A percentile compares a stretch with the other conserved stretches of the same genome.
These are phyloP conservation scores for Aspergillus quadricinctus DNA, from an alignment of 2,329 filamentous ascomycete species.

Conservation along the genomic window DNA sequence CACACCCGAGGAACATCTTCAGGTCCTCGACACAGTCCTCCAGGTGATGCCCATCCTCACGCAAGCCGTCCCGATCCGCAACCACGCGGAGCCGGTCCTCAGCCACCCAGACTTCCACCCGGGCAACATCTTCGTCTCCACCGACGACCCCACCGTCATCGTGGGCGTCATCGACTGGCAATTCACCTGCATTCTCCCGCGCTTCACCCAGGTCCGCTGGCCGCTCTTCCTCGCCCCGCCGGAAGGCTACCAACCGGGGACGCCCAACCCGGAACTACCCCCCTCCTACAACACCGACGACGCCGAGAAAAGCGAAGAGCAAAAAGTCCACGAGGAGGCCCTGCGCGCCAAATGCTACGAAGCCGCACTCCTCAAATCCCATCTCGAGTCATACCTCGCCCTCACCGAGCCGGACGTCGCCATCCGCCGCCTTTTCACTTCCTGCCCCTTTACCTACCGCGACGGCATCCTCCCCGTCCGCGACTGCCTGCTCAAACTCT, in stretches of 20 bases:
- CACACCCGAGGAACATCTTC: constrained; percentile 11
- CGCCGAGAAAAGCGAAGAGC: constrained; percentile 7
- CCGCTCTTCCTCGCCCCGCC: constrained; percentile 16
- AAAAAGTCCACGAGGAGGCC: constrained; percentile 10
- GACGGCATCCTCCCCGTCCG: constrained; percentile 13
- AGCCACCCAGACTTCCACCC: constrained; percentile 17
- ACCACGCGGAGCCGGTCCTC: constrained; percentile 11
- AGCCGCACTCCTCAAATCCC: constrained; percentile 16
- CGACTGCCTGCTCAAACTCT: constrained; percentile 12
- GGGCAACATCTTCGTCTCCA: constrained; percentile 20
- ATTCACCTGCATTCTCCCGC: constrained; percentile 15
- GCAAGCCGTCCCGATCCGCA: constrained; percentile 1
- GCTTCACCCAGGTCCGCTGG: constrained; percentile 16
- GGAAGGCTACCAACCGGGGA: constrained; percentile 14
- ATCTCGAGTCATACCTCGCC: constrained; percentile 14
- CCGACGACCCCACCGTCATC: constrained; percentile 16
- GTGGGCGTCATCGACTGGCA: constrained; percentile 19
- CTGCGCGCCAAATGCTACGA: constrained; percentile 19
- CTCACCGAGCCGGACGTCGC: constrained; percentile 12
- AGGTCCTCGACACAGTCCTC: constrained; percentile 6
- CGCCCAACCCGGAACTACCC: constrained; percentile 12
- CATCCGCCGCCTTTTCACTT: constrained; percentile 12
- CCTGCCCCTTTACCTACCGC: constrained; percentile 9
- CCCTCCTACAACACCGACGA: constrained; percentile 6
- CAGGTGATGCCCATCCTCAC: constrained; percentile 8